Evolutionary conservation across 75 land plant species (phyloP).

Genomic region (Sequoiadendron giganteum): DNA sequence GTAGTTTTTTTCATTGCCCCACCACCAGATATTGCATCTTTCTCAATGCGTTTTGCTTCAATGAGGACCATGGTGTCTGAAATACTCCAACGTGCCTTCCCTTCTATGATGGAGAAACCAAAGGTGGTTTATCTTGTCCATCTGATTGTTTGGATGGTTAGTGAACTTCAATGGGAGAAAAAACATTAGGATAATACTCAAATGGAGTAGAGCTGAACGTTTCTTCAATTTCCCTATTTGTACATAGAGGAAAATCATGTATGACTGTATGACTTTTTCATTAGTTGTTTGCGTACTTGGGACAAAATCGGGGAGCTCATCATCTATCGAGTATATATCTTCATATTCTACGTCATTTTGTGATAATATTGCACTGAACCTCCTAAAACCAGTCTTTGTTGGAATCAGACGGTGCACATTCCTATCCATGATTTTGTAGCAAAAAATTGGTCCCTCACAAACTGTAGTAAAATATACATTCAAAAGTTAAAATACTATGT

Average conservation of each 20-base stretch:
- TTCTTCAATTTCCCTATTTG: background rate
- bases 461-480: no score
- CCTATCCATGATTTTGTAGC: background rate
- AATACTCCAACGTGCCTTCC: background rate
- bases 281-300: background rate
- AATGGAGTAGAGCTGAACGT: background rate
- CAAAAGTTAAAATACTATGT: no score
- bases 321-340: background rate
- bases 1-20: background rate
- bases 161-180: no score
- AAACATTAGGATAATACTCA: no score
- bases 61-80: background rate
- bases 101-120: background rate
- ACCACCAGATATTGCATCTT: background rate
- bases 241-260: background rate
- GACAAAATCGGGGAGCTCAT: background rate
- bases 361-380: background rate
- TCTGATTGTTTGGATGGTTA: no score
- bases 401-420: background rate
- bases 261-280: background rate
- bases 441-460: no score
- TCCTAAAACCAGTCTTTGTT: background rate
- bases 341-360: background rate
- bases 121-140: background rate
- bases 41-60: conserved; percentile 1